Conservation (phyloP, 148 eudicot species). For the Tetragonia tetragonoides region DNA sequence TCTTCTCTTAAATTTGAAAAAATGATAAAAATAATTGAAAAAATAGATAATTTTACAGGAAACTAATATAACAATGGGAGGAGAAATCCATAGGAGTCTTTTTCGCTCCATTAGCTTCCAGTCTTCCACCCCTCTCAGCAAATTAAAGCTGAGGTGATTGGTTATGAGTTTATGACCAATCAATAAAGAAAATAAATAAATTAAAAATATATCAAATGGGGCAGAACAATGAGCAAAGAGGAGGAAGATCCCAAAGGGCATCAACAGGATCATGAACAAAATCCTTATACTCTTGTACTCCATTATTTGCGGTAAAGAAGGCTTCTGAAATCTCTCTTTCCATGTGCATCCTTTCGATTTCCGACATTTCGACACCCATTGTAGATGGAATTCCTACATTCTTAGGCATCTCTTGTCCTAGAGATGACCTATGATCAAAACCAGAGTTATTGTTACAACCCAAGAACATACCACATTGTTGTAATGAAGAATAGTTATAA, state of each 20-base stretch:
- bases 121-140: slow-evolving; percentile 28
- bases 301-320: slow-evolving; percentile 36
- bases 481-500: slow-evolving; percentile 10
- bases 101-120: background rate
- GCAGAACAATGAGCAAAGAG: slow-evolving; percentile 45
- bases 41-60: background rate
- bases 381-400: slow-evolving; percentile 23
- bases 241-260: slow-evolving; percentile 75
- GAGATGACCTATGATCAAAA: slow-evolving; percentile 17
- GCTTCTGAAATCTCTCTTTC: slow-evolving; percentile 62
- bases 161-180: background rate
- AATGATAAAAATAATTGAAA: background rate
- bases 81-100: slow-evolving; percentile 13
- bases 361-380: slow-evolving; percentile 33
- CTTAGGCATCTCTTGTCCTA: slow-evolving; percentile 37
- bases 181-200: background rate
- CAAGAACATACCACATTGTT: slow-evolving; percentile 33
- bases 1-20: background rate
- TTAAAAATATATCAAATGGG: slow-evolving; percentile 8
- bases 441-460: slow-evolving; percentile 24
- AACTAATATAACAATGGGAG: background rate
- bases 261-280: slow-evolving; percentile 54
- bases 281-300: slow-evolving; percentile 57
- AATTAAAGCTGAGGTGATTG: slow-evolving; percentile 13
- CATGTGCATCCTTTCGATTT: slow-evolving; percentile 55